Evolutionary conservation across 768 basidiomycete genomes (phyloP), one percentile per base, ranked within the genome.

Genomic region (Auricularia cornea): DNA sequence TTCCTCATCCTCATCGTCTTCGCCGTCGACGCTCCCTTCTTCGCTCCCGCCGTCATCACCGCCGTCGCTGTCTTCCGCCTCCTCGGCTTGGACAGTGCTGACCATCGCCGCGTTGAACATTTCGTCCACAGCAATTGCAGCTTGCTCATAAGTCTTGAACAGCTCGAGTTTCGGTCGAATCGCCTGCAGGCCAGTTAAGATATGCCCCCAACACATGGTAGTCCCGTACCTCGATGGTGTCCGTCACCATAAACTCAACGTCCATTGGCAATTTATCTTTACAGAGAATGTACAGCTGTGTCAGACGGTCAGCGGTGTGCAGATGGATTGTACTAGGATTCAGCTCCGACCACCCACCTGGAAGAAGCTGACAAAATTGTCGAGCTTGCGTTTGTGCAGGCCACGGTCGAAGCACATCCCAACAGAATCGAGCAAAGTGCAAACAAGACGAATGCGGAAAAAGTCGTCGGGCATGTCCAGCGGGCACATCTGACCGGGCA

Each of bases 381-480:
- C 97, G 28, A 99, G 77, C 72, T 95, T 98, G 79, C 89, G 89
- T 74, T 87, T 92, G 72, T 93, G 90, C 3, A 89, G 86, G 1
- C 96, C 97, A 44, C 88, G 86, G 73, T 98, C 96, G 74, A 99
- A 98, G 76, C 96, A 98, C 83, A 95, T 92, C 23, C 96, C 97
- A 72, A 94, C 95, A 0, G 95, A 93, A 74, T 98, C 96, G 23
- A 99, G 80, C 41, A 99, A 79, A 6, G 90, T 90, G 72, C 97
- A 98, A 52, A 96, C 85, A 60, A 99, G 81, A 14, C 97, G 83
- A 62, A 98, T 74, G 35, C 97, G 87, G 83, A 99, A 99, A 75
- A 90, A 98, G 72, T 99, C 97, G 73, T 98, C 92, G 0, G 92
- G 90, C 80, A 91, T 88, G 72, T 99, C 97, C 61, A 97, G 79